phyloP scores from a whole-genome alignment of 345 rosid genomes.

The Fremontodendron californicum region DNA sequence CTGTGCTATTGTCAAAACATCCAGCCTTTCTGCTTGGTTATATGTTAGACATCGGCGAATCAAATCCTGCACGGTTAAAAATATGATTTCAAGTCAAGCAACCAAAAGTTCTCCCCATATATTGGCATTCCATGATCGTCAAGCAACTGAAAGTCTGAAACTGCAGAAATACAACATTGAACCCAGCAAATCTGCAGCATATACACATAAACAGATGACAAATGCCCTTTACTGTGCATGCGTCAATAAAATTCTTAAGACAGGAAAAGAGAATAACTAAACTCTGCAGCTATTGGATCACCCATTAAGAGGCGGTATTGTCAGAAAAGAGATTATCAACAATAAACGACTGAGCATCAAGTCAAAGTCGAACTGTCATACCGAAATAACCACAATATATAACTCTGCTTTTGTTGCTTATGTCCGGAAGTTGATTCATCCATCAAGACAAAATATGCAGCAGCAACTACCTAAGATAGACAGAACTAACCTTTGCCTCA shows the following conservation, averaged over 20 bases:
- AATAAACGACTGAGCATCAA: not conserved
- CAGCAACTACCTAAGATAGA: not conserved
- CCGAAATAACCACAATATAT: not conserved
- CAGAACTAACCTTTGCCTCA: constrained; percentile 78
- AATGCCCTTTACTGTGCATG: not conserved
- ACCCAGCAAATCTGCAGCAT: not conserved
- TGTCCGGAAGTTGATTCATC: not conserved
- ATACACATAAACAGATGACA: not conserved
- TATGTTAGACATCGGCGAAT: constrained; percentile 89
- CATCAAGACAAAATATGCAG: constrained; percentile 1
- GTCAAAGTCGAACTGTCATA: not conserved
- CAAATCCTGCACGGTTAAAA: constrained; percentile 58
- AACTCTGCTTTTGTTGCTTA: not conserved
- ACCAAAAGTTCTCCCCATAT: not conserved
- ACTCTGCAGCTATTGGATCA: not conserved
- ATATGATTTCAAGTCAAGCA: not conserved
- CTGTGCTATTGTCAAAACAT: constrained; percentile 77
- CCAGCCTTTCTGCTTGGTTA: constrained; percentile 86
- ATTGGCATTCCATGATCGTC: not conserved
- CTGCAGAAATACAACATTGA: not conserved
- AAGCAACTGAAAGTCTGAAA: not conserved
- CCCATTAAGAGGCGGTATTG: not conserved
- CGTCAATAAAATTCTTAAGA: not conserved
- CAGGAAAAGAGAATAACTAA: not conserved
- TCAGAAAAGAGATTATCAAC: not conserved